phyloP scores from a whole-genome alignment of 148 eudicot genomes.

The Camellia granthamiana region DNA sequence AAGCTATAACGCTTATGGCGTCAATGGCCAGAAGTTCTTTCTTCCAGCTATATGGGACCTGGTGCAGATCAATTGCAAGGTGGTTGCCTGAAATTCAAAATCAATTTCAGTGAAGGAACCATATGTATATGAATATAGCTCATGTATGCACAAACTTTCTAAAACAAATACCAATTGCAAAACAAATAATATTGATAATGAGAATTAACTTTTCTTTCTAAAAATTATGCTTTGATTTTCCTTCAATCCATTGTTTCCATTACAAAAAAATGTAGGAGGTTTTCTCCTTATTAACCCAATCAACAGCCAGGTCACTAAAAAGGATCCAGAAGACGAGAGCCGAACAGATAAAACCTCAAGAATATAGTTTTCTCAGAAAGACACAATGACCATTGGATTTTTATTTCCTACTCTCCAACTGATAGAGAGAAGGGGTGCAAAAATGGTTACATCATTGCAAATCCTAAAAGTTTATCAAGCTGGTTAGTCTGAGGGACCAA shows the following conservation, averaged over 20 bases:
- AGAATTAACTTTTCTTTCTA: too few relatives aligned
- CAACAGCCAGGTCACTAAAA: neutral
- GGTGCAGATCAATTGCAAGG: conserved; percentile 14
- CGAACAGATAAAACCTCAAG: conserved; percentile 21
- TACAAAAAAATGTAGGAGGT: conserved; percentile 22
- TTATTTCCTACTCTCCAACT: neutral
- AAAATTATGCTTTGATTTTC: too few relatives aligned
- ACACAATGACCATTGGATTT: neutral
- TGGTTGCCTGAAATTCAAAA: neutral
- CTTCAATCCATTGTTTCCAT: neutral
- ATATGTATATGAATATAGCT: neutral
- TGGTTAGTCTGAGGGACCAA: conserved; percentile 73
- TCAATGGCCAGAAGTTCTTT: conserved; percentile 22
- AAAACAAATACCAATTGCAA: too few relatives aligned
- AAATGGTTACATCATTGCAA: neutral
- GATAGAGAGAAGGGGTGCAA: neutral
- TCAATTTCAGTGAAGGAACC: conserved; percentile 38
- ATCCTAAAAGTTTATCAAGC: neutral
- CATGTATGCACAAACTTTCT: neutral
- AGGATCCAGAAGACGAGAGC: neutral
- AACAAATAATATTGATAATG: too few relatives aligned
- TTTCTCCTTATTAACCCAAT: conserved; percentile 21
- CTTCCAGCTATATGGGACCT: conserved; percentile 24
- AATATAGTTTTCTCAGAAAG: conserved; percentile 1
- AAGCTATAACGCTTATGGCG: conserved; percentile 18